Percentiles rank a stretch among this genome's conserved stretches.
Evolutionary conservation across 176 grass and related monocot species (phyloP).

Genomic region (Pontederia paniculata): DNA sequence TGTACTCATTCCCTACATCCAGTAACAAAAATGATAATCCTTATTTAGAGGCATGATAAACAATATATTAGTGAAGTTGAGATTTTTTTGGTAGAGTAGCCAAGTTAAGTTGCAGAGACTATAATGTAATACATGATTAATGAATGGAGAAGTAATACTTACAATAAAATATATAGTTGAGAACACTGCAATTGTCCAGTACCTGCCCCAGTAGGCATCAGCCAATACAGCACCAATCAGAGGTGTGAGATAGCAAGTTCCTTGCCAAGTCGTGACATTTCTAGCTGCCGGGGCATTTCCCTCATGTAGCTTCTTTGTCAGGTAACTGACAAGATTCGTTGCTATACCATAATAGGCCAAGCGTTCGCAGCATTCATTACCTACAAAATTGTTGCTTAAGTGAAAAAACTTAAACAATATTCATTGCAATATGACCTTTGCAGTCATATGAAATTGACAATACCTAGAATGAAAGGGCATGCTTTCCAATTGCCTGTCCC

Average conservation of each 20-base stretch:
- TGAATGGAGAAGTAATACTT: conserved; percentile 26
- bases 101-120: no score
- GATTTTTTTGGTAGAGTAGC: no score
- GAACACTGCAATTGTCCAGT: conserved; percentile 68
- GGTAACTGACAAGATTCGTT: conserved; percentile 67
- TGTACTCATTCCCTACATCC: conserved; percentile 53
- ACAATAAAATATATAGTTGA: conserved; percentile 72
- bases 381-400: conserved; percentile 27
- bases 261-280: conserved; percentile 77
- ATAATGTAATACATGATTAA: not conserved
- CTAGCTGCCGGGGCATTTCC: conserved; percentile 68
- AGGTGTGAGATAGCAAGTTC: conserved; percentile 86
- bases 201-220: conserved; percentile 77
- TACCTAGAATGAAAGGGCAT: conserved; percentile 76
- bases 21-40: conserved; percentile 11
- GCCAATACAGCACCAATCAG: conserved; percentile 78
- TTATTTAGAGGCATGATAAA: not conserved
- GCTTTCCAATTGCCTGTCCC: conserved; percentile 86
- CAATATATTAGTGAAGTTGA: not conserved
- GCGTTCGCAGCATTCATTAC: conserved; percentile 71
- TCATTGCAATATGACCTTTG: not conserved
- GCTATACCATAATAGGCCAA: conserved; percentile 87
- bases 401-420: not conserved
- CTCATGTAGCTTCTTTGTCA: conserved; percentile 58
- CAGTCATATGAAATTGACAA: not conserved